Base-by-base conservation (phyloP, 345 rosid genomes). In the Murraya koenigii region DNA sequence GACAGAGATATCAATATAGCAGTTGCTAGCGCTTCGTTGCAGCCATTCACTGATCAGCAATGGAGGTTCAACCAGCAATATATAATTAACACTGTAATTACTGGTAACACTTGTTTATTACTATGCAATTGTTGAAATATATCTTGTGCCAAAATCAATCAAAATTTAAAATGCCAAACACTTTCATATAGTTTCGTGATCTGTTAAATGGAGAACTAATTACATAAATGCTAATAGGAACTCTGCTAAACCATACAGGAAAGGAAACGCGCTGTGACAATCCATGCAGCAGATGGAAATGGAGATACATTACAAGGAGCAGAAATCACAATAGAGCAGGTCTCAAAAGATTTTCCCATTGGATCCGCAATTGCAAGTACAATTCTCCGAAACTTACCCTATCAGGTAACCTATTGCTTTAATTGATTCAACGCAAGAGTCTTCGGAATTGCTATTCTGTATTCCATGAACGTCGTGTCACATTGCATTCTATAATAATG, bases 281-380 rank as follows among this genome's bases (percentile, higher is more conserved):
- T 93, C 66, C 97, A 95, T 76, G 92, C 89, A 19, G 78, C 97
- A 22, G 84, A 90, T 78, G 81, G 67, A 78, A 69, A 81, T 1
- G 98, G 98, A 54, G 82, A 80, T 44, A 86, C 70, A 79, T 56
- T 92, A 76, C 84, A 84, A 83, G 97, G 88, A 58, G 94, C 91
- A 35, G 26, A 55, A 62, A 60, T 95, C 38, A 81, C 74, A 8
- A 32, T 88, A 23, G 75, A 89, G 23, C 95, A 95, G 77, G 78
- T 90, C 85, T 87, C 93, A 6, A 93, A 86, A 76, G 98, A 89
- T 77, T 93, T 95, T 82, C 97, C 96, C 1, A 76, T 90, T 78
- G 97, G 98, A 25, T 93, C 98, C 26, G 91, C 98, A 54, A 92
- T 93, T 67, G 89, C 98, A 33, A 87, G 81, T 32, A 89, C 91